Conservation (phyloP, 1,139 yeast genomes). For the Blastobotrys proliferans region DNA sequence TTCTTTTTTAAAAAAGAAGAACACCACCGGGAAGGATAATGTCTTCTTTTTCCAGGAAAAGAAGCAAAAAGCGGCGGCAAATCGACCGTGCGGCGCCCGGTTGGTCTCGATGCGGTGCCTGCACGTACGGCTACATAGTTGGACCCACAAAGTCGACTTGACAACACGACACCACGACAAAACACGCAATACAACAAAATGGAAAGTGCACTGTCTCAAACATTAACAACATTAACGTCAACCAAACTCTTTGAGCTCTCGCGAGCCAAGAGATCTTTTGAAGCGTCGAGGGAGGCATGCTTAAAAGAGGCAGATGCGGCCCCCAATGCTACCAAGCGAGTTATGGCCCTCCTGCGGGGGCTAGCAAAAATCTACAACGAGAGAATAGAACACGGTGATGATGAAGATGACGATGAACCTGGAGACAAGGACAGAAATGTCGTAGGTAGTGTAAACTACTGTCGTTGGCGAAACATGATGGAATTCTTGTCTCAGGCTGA, state of each 20-base stretch:
- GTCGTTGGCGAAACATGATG: slow-evolving; percentile 7
- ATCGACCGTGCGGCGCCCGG: too few species aligned
- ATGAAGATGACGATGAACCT: slow-evolving; percentile 1
- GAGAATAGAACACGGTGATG: slow-evolving; percentile 9
- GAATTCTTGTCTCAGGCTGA: slow-evolving; percentile 6
- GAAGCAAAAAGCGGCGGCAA: too few species aligned
- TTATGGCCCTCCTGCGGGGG: slow-evolving; percentile 12
- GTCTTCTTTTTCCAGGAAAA: too few species aligned
- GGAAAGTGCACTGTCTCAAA: slow-evolving; percentile 11
- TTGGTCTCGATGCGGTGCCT: too few species aligned
- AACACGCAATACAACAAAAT: too few species aligned
- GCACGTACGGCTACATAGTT: too few species aligned
- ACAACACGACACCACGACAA: too few species aligned
- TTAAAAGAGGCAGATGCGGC: slow-evolving; percentile 11
- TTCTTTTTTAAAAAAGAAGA: too few species aligned
- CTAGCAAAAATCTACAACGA: slow-evolving; percentile 13
- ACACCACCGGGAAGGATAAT: too few species aligned
- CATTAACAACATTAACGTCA: slow-evolving; percentile 13
- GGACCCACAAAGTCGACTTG: too few species aligned
- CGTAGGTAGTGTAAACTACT: neutral
- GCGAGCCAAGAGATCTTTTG: slow-evolving; percentile 8
- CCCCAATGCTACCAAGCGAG: slow-evolving; percentile 6
- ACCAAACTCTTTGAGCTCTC: slow-evolving; percentile 15
- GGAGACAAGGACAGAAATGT: neutral
- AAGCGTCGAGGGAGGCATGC: slow-evolving; percentile 4